Percentiles rank a stretch among this genome's conserved stretches.
Conservation (phyloP, 2,329 filamentous ascomycete genomes). For the Arthrobotrys sinensis region DNA sequence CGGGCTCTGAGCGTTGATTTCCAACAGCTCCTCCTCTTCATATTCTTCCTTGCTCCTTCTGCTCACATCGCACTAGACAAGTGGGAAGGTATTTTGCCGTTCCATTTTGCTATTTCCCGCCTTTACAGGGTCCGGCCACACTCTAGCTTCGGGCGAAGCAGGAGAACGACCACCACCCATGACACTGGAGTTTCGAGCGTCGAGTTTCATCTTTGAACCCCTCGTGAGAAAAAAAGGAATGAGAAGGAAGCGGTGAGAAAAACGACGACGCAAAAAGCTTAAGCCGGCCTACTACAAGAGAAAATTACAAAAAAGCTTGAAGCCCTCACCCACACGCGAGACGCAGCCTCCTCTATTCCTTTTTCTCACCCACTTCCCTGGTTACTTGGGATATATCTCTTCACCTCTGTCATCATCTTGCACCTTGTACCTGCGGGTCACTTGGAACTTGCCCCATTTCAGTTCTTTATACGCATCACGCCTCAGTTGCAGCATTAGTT, state of each 20-base stretch:
- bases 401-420: constrained; percentile 55
- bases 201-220: constrained; percentile 60
- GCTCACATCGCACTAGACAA: constrained; percentile 40
- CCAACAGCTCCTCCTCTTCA: constrained; percentile 39
- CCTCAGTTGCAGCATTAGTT: constrained; percentile 24
- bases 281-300: constrained; percentile 52
- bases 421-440: constrained; percentile 44
- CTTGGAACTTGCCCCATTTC: constrained; percentile 51
- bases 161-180: constrained; percentile 57
- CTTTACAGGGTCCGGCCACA: constrained; percentile 60
- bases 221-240: constrained; percentile 57
- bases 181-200: constrained; percentile 60
- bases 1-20: constrained; percentile 47
- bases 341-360: constrained; percentile 57
- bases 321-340: constrained; percentile 58
- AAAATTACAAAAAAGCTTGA: constrained; percentile 61
- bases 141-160: constrained; percentile 58
- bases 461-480: constrained; percentile 39
- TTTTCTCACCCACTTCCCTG: constrained; percentile 54
- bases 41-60: constrained; percentile 34
- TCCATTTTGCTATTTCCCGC: constrained; percentile 51
- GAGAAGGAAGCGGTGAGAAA: constrained; percentile 57
- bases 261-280: constrained; percentile 51
- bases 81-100: constrained; percentile 61
- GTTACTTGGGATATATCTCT: constrained; percentile 44